Conservation (phyloP, 1,139 yeast genomes). For the Kurtzmaniella quercitrusa region DNA sequence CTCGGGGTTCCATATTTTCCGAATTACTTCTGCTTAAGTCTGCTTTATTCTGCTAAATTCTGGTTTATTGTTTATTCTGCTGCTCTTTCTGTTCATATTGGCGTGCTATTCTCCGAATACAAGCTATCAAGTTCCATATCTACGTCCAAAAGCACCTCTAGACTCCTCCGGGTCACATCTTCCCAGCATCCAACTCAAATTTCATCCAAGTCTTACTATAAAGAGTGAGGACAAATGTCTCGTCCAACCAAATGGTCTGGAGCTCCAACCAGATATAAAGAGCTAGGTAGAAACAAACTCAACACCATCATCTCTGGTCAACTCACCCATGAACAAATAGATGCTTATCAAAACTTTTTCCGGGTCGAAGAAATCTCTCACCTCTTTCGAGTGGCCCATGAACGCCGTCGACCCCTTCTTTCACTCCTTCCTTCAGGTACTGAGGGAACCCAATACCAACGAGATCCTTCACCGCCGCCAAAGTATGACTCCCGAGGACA, state of each 20-base stretch:
- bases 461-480: constrained; percentile 94
- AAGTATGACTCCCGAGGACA: constrained; percentile 78
- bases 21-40: too few relatives aligned
- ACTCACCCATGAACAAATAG: constrained; percentile 80
- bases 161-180: too few relatives aligned
- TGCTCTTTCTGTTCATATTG: too few relatives aligned
- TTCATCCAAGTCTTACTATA: neutral
- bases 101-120: too few relatives aligned
- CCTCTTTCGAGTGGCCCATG: constrained; percentile 42
- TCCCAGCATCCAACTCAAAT: neutral
- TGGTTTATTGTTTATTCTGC: too few relatives aligned
- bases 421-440: constrained; percentile 35
- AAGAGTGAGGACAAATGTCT: constrained; percentile 1
- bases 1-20: too few relatives aligned
- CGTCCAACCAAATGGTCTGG: constrained; percentile 44
- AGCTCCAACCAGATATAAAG: constrained; percentile 26
- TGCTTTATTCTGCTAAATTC: too few relatives aligned
- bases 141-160: too few relatives aligned
- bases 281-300: constrained; percentile 24
- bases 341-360: constrained; percentile 70
- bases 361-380: constrained; percentile 74
- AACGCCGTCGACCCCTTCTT: constrained; percentile 44
- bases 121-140: too few relatives aligned
- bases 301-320: constrained; percentile 47
- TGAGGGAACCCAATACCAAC: constrained; percentile 24